These are phyloP conservation scores for Biscogniauxia marginata DNA, from an alignment of 2,329 filamentous ascomycete genomes.

Conservation along the genomic window DNA sequence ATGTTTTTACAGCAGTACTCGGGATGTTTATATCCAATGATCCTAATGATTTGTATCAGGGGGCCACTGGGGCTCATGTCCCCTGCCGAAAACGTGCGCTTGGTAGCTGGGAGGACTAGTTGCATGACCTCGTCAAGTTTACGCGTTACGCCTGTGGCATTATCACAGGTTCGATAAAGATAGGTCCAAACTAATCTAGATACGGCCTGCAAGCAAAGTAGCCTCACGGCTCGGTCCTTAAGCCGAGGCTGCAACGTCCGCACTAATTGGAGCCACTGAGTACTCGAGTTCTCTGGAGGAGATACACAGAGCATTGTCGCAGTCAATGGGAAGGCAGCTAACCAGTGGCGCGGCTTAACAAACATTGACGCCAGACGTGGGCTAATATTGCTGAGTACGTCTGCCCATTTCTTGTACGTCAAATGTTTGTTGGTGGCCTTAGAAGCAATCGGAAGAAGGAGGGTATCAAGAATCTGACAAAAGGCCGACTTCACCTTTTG, in stretches of 20 bases:
- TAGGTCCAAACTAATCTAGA: conserved; percentile 94
- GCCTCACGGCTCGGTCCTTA: conserved; percentile 78
- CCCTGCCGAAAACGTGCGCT: conserved; percentile 76
- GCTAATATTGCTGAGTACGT: conserved; percentile 77
- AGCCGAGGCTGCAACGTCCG: conserved; percentile 75
- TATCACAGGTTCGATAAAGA: conserved; percentile 79
- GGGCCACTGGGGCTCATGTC: conserved; percentile 85
- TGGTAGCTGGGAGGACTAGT: conserved; percentile 77
- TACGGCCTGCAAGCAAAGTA: conserved; percentile 81
- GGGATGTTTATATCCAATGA: conserved; percentile 90
- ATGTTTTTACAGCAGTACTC: conserved; percentile 91
- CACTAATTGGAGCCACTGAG: conserved; percentile 83
- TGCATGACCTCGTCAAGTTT: conserved; percentile 90
- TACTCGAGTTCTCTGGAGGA: conserved; percentile 75
- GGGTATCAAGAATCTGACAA: conserved; percentile 83
- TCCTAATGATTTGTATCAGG: conserved; percentile 87
- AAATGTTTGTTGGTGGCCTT: conserved; percentile 74
- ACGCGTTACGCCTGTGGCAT: conserved; percentile 62
- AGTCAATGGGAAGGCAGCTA: conserved; percentile 82
- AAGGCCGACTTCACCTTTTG: conserved; percentile 91
- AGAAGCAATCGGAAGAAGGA: conserved; percentile 83
- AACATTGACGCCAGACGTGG: conserved; percentile 81
- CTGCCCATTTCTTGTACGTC: conserved; percentile 78
- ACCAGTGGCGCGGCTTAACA: conserved; percentile 89
- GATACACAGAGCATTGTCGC: conserved; percentile 87